A percentile compares a stretch with the other conserved stretches of the same genome.
phyloP scores from a whole-genome alignment of 352 stramenopile genomes.

The Globisporangium cederbergense region DNA sequence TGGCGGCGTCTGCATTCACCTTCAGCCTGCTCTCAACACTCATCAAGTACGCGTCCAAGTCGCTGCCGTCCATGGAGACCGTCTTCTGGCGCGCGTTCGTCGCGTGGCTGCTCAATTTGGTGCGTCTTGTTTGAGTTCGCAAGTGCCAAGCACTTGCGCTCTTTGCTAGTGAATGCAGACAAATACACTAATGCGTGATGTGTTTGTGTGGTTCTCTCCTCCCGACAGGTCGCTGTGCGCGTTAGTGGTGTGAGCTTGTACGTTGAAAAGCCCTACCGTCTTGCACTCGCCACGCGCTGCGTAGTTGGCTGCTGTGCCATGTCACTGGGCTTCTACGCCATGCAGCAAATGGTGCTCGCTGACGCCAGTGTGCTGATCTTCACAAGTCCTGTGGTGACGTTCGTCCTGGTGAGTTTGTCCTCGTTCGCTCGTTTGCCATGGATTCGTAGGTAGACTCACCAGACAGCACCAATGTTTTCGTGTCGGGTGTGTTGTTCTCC shows the following conservation, averaged over 20 bases:
- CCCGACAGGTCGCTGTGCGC: conserved; percentile 33
- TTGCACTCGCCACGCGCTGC: conserved; percentile 36
- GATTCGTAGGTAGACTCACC: neutral
- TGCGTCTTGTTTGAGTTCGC: conserved; percentile 16
- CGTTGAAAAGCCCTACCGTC: conserved; percentile 38
- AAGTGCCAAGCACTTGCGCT: no score
- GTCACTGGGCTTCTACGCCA: conserved; percentile 47
- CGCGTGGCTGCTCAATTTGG: conserved; percentile 48
- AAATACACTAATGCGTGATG: neutral
- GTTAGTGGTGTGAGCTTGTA: conserved; percentile 21
- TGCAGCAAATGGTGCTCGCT: conserved; percentile 53
- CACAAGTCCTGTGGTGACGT: conserved; percentile 58
- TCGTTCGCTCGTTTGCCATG: neutral
- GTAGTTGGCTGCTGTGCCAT: conserved; percentile 42
- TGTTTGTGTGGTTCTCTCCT: neutral
- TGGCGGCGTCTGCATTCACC: conserved; percentile 50
- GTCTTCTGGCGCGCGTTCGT: conserved; percentile 67
- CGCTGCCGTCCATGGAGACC: conserved; percentile 56
- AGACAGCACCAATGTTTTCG: neutral
- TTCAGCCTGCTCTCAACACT: conserved; percentile 57
- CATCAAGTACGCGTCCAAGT: conserved; percentile 48
- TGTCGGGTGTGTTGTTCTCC: neutral
- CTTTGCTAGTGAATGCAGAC: no score
- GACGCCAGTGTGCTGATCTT: conserved; percentile 69
- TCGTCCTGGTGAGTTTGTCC: conserved; percentile 39